Conservation (phyloP, 2,329 filamentous ascomycete genomes). For the Cordyceps fumosorosea region DNA sequence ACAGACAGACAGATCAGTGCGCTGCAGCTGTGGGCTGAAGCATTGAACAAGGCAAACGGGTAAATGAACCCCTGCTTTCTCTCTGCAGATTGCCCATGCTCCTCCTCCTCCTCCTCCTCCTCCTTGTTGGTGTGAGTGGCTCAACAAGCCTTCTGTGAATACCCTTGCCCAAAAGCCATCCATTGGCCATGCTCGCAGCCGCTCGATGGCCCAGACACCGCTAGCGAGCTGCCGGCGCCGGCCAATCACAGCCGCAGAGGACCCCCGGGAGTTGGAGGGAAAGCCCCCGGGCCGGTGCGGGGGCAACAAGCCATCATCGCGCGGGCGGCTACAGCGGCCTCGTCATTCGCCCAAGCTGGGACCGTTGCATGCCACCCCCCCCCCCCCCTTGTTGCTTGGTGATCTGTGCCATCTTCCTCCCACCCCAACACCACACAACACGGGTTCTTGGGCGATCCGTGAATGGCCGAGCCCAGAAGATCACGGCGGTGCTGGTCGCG, state of each 20-base stretch:
- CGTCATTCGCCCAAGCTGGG: neutral
- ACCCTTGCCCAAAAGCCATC: neutral
- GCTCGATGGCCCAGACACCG: neutral
- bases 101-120: neutral
- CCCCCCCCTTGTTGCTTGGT: too few relatives aligned
- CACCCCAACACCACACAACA: too few relatives aligned
- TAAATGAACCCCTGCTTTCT: neutral
- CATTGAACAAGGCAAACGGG: neutral
- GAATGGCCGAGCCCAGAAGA: neutral
- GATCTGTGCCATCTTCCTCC: too few relatives aligned
- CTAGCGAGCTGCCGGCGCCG: neutral
- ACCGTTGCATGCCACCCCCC: neutral
- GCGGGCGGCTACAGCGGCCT: conserved; percentile 6
- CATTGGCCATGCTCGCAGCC: neutral
- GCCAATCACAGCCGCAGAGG: neutral
- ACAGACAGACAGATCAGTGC: neutral
- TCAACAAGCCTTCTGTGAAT: neutral
- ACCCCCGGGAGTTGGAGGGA: too few relatives aligned
- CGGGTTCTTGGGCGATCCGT: neutral
- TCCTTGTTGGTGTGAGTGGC: neutral
- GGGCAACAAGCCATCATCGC: neutral
- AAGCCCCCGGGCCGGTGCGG: neutral
- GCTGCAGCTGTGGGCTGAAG: too few relatives aligned
- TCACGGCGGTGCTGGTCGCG: neutral
- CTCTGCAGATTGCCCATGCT: too few relatives aligned